These are phyloP conservation scores for Podila verticillata DNA, from an alignment of 192 early-diverging fungal genomes.

Conservation along the genomic window DNA sequence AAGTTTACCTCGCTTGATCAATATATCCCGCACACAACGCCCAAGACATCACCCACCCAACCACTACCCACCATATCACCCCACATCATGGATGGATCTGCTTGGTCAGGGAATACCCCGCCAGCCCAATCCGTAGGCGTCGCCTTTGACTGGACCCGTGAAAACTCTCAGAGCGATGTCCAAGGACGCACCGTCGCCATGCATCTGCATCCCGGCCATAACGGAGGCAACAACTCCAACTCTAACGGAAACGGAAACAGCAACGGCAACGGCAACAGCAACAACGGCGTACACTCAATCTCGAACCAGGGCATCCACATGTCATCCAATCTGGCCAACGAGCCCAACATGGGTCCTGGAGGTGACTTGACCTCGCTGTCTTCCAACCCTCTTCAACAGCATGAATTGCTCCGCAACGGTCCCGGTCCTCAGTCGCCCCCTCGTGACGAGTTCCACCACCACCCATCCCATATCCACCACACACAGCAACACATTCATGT, in stretches of 20 bases:
- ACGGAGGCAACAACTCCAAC: conserved; percentile 10
- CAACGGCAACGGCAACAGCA: conserved; percentile 17
- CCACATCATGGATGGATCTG: conserved; percentile 38
- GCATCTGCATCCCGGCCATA: conserved; percentile 29
- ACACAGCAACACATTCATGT: conserved; percentile 13
- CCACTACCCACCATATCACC: conserved; percentile 10
- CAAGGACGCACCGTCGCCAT: conserved; percentile 16
- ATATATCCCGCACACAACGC: too few species aligned
- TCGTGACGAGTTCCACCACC: conserved; percentile 39
- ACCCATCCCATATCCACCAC: conserved; percentile 18
- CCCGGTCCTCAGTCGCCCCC: conserved; percentile 10
- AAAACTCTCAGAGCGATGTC: conserved; percentile 28
- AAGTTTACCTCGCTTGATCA: too few species aligned
- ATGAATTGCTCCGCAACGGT: conserved; percentile 21
- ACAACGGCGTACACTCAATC: background rate
- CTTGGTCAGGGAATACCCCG: conserved; percentile 35
- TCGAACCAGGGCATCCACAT: conserved; percentile 1
- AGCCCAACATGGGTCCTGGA: background rate
- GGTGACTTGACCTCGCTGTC: conserved; percentile 8
- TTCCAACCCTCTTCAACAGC: conserved; percentile 19
- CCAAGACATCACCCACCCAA: conserved; percentile 1
- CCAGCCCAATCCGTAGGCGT: conserved; percentile 30
- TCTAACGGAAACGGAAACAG: conserved; percentile 12
- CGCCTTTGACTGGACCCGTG: conserved; percentile 46
- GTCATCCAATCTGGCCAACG: conserved; percentile 1